Evolutionary conservation across 306 rosid species (phyloP).

Genomic region (Cajanus cajan): DNA sequence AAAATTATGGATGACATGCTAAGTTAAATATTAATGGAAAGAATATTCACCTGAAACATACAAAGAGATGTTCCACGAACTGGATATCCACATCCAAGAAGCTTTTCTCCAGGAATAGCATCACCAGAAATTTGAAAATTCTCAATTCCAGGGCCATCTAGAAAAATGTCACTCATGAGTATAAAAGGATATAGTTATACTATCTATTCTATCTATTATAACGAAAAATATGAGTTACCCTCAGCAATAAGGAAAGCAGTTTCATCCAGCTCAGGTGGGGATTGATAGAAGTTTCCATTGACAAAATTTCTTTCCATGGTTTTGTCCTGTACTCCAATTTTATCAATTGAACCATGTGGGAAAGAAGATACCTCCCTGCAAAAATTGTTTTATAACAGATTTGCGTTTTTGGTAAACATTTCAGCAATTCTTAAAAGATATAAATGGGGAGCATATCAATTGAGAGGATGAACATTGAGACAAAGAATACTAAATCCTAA

Average conservation of each 20-base stretch:
- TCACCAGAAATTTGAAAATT: slow-evolving; percentile 90
- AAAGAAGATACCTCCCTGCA: slow-evolving; percentile 54
- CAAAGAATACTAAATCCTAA: not conserved
- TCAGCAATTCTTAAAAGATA: not conserved
- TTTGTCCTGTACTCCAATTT: slow-evolving; percentile 29
- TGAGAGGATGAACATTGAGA: not conserved
- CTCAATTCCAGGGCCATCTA: slow-evolving; percentile 84
- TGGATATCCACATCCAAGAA: slow-evolving; percentile 96
- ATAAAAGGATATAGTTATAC: not conserved
- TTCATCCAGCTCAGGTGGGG: slow-evolving; percentile 39
- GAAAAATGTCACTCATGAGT: slow-evolving; percentile 33
- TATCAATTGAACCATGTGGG: slow-evolving; percentile 35
- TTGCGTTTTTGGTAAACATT: not conserved
- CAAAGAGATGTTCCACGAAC: slow-evolving; percentile 89
- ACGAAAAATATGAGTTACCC: slow-evolving; percentile 41
- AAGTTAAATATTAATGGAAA: slow-evolving; percentile 5
- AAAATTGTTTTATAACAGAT: slow-evolving; percentile 34
- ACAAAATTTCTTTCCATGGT: slow-evolving; percentile 25
- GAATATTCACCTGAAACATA: slow-evolving; percentile 85
- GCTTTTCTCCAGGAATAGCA: slow-evolving; percentile 78
- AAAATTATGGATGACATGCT: slow-evolving; percentile 12
- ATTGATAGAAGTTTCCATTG: slow-evolving; percentile 41
- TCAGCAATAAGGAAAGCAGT: slow-evolving; percentile 46
- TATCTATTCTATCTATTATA: not conserved
- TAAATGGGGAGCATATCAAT: not conserved